Evolutionary conservation across 1,284 basidiomycete species (phyloP).

Genomic region (Ceratobasidium sp.): DNA sequence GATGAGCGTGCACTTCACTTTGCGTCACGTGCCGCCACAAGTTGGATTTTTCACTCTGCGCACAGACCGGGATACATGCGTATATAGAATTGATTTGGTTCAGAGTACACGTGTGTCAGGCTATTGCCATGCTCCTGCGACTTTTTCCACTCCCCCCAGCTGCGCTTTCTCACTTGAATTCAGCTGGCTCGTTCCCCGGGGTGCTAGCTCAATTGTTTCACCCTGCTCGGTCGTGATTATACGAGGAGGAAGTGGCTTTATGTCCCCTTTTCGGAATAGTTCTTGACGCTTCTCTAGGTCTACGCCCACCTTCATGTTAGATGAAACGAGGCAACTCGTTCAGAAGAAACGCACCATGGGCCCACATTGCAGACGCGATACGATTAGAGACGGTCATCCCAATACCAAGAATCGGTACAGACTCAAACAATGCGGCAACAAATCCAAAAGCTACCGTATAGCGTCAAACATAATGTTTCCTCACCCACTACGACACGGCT

Average conservation of each 20-base stretch:
- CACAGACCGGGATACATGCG: neutral
- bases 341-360: conserved; percentile 69
- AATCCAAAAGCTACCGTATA: conserved; percentile 80
- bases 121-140: conserved; percentile 30
- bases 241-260: conserved; percentile 57
- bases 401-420: conserved; percentile 81
- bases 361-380: conserved; percentile 93
- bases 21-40: conserved; percentile 18
- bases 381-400: conserved; percentile 87
- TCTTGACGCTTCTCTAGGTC: conserved; percentile 86
- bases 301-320: conserved; percentile 52
- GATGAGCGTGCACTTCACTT: conserved; percentile 41
- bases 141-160: neutral
- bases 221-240: conserved; percentile 46
- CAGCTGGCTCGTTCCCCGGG: conserved; percentile 29
- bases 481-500: conserved; percentile 48
- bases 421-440: conserved; percentile 80
- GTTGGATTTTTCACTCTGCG: conserved; percentile 13
- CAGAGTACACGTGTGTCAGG: neutral
- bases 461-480: neutral
- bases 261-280: conserved; percentile 62
- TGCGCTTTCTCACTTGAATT: conserved; percentile 25
- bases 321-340: neutral
- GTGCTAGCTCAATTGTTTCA: conserved; percentile 40
- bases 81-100: neutral